phyloP scores from a whole-genome alignment of 495 filamentous ascomycete species.

The Elasticomyces elasticus region DNA sequence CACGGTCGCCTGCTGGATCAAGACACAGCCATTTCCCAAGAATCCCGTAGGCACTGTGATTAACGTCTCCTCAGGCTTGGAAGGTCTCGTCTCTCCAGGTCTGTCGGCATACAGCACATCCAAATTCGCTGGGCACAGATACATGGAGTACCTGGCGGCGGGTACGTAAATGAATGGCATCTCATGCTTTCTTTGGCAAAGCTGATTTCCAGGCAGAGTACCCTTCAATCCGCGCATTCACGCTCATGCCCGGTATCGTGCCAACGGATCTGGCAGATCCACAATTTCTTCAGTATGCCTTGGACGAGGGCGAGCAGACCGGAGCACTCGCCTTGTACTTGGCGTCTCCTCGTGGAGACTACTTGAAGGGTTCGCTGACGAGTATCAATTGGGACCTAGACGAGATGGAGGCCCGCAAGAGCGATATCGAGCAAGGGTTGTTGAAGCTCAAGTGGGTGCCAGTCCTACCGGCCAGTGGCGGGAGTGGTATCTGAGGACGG shows the following conservation, averaged over 20 bases:
- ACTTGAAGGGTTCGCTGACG: slow-evolving; percentile 21
- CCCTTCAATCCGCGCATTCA: slow-evolving; percentile 15
- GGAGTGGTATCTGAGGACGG: slow-evolving; percentile 1
- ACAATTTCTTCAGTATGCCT: slow-evolving; percentile 5
- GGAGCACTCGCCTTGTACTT: slow-evolving; percentile 18
- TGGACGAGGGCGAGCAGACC: slow-evolving; percentile 17
- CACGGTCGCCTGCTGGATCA: slow-evolving; percentile 12
- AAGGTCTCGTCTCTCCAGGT: slow-evolving; percentile 5
- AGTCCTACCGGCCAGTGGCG: background rate
- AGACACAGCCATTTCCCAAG: slow-evolving; percentile 8
- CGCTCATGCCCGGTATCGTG: slow-evolving; percentile 19
- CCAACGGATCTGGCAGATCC: slow-evolving; percentile 6
- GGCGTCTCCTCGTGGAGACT: slow-evolving; percentile 14
- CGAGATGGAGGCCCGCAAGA: slow-evolving; percentile 4
- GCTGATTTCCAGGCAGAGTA: slow-evolving; percentile 8
- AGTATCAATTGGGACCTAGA: slow-evolving; percentile 21
- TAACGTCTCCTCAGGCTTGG: background rate
- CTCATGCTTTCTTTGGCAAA: background rate
- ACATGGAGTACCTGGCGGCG: slow-evolving; percentile 16
- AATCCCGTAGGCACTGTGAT: slow-evolving; percentile 17
- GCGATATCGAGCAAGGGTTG: slow-evolving; percentile 4
- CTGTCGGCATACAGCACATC: slow-evolving; percentile 19
- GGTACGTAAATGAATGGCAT: slow-evolving; percentile 9
- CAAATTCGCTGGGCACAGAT: slow-evolving; percentile 14
- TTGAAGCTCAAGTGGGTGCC: slow-evolving; percentile 16